Evolutionary conservation across 805 yeast species (phyloP), one percentile per base, ranked within the genome.

Genomic region (Starmera dryadoides): DNA sequence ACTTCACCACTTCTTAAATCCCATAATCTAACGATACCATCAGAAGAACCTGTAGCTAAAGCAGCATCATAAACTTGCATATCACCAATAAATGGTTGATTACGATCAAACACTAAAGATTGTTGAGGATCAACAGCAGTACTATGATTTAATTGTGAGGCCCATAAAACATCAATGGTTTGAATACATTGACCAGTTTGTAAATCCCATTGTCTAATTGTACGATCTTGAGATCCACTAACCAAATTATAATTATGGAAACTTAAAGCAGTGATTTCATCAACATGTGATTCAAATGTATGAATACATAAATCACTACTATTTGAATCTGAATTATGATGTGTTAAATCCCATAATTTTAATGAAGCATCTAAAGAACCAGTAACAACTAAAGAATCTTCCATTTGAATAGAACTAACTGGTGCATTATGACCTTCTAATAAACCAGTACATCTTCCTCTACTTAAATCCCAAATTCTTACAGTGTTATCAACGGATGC

Each of bases 401-500:
- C 72, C 67, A 79, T 65, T 49, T 77, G 80, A 59, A 82, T 60
- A 47, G 83, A 77, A 34, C 63, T 64, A 6, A 82, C 81, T 6
- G 76, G 61, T 0, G 84, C 76, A 33, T 49, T 51, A 52, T 83
- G 91, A 16, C 88, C 88, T 38, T 66, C 73, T 36, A 82, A 62
- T 25, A 64, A 52, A 2, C 79, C 79, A 20, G 63, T 51, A 36
- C 73, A 70, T 42, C 64, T 66, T 10, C 76, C 71, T 22, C 73
- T 66, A 30, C 81, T 73, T 49, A 83, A 59, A 63, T 88, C 95
- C 96, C 96, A 88, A 4, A 88, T 83, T 46, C 81, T 71, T 4
- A 87, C 81, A 0, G 83, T 75, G 54, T 81, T 85, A 55, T 87
- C 95, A 48, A 77, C 62, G 11, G 87, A 76, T 0, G 95, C 86